Percentiles rank a stretch among this genome's conserved stretches.
Evolutionary conservation across 805 yeast genomes (phyloP).

Genomic region (Kodamaea kaohsiungensis): DNA sequence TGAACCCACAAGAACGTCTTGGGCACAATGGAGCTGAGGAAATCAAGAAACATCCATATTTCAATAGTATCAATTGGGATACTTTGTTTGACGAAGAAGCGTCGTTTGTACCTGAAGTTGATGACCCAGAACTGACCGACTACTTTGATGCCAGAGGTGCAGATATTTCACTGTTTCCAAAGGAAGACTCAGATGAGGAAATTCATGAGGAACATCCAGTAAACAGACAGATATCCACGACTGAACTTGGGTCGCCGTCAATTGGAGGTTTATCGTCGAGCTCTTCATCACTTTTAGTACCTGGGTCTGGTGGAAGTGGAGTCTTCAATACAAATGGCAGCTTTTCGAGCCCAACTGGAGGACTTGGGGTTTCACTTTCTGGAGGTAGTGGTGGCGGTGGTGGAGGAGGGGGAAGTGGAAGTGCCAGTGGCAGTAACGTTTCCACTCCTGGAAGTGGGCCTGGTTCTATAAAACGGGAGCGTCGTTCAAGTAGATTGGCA

Average conservation of each 20-base stretch:
- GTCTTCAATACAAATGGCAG: conserved; percentile 1
- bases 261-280: conserved; percentile 7
- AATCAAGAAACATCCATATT: conserved; percentile 77
- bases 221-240: conserved; percentile 14
- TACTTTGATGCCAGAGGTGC: conserved; percentile 94
- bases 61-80: conserved; percentile 73
- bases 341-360: conserved; percentile 8
- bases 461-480: conserved; percentile 46
- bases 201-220: conserved; percentile 18
- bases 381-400: background rate
- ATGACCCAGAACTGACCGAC: conserved; percentile 84
- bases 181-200: conserved; percentile 42
- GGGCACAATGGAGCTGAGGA: conserved; percentile 82
- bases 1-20: conserved; percentile 66
- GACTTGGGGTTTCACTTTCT: conserved; percentile 10
- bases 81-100: conserved; percentile 68
- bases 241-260: conserved; percentile 19
- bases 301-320: conserved; percentile 9
- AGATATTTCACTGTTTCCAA: conserved; percentile 59
- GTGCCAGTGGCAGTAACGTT: conserved; percentile 10
- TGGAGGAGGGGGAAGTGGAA: conserved; percentile 4
- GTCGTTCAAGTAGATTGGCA: conserved; percentile 70
- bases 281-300: conserved; percentile 13
- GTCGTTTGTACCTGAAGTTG: conserved; percentile 77
- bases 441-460: conserved; percentile 15